phyloP scores from a whole-genome alignment of 2,329 filamentous ascomycete genomes.

The Arthroderma sp. region DNA sequence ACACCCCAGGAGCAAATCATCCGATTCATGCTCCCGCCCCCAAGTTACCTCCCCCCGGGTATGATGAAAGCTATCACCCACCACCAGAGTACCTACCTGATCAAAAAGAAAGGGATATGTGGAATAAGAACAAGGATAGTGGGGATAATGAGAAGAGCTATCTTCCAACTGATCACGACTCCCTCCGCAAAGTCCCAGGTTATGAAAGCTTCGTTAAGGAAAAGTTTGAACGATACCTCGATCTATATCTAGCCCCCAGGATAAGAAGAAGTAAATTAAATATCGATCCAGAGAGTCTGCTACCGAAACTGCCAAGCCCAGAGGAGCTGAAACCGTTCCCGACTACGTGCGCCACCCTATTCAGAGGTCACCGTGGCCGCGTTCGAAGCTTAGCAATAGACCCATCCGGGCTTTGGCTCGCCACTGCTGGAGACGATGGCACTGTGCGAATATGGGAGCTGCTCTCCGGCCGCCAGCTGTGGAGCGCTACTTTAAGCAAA shows the following conservation, averaged over 20 bases:
- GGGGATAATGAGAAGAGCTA: conserved; percentile 88
- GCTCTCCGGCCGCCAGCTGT: conserved; percentile 71
- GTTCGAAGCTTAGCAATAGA: conserved; percentile 77
- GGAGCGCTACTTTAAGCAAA: conserved; percentile 64
- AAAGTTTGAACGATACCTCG: conserved; percentile 86
- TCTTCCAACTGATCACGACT: conserved; percentile 66
- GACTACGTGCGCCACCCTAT: conserved; percentile 74
- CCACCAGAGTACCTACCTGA: conserved; percentile 87
- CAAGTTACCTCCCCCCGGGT: conserved; percentile 83
- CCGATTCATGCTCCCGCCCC: conserved; percentile 91
- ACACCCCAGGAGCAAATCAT: conserved; percentile 68
- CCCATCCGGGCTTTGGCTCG: conserved; percentile 71
- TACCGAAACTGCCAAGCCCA: conserved; percentile 84
- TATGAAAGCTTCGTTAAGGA: conserved; percentile 88
- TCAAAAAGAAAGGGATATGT: conserved; percentile 66
- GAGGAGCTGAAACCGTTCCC: conserved; percentile 93
- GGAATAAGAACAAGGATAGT: conserved; percentile 65
- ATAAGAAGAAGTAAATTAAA: conserved; percentile 88
- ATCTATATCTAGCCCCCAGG: conserved; percentile 86
- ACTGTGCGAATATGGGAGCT: conserved; percentile 85
- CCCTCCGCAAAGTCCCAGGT: conserved; percentile 80
- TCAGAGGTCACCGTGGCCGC: conserved; percentile 74
- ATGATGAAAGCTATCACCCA: conserved; percentile 93
- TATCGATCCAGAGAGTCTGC: conserved; percentile 83
- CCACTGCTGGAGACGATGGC: conserved; percentile 88